Evolutionary conservation across 306 rosid genomes (phyloP).

Genomic region (Medicago ruthenica): DNA sequence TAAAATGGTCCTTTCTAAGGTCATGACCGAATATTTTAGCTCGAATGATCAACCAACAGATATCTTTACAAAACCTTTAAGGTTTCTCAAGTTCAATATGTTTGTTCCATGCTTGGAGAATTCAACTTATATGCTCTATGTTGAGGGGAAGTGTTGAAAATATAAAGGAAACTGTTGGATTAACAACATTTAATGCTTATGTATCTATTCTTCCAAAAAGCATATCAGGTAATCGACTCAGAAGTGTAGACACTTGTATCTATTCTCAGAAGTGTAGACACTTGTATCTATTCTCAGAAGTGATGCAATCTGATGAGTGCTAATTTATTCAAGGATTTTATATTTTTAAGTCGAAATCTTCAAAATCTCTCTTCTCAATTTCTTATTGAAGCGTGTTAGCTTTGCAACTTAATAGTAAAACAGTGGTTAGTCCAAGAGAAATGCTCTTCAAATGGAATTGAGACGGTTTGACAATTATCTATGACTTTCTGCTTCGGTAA

Average conservation of each 20-base stretch:
- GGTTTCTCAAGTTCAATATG: background rate
- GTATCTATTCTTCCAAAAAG: background rate
- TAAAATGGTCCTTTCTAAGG: too few relatives aligned
- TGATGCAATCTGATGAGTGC: conserved; percentile 1
- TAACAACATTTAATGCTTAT: background rate
- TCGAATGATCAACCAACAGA: too few relatives aligned
- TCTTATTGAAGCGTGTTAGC: conserved; percentile 25
- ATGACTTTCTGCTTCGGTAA: conserved; percentile 19
- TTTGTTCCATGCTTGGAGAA: background rate
- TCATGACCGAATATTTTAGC: too few relatives aligned
- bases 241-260: background rate
- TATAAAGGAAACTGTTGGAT: background rate
- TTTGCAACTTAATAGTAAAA: conserved; percentile 22
- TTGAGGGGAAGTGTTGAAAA: background rate
- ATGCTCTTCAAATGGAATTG: conserved; percentile 20
- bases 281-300: background rate
- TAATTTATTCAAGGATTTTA: background rate
- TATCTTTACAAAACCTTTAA: too few relatives aligned
- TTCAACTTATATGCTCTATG: background rate
- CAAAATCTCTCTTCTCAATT: background rate
- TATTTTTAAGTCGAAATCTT: background rate
- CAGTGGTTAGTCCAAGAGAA: conserved; percentile 7
- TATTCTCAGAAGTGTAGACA: background rate
- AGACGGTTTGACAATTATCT: conserved; percentile 11
- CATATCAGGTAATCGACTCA: background rate